Evolutionary conservation across 2,329 filamentous ascomycete species (phyloP), one percentile per base, ranked within the genome.

Genomic region (Talaromyces sp.): DNA sequence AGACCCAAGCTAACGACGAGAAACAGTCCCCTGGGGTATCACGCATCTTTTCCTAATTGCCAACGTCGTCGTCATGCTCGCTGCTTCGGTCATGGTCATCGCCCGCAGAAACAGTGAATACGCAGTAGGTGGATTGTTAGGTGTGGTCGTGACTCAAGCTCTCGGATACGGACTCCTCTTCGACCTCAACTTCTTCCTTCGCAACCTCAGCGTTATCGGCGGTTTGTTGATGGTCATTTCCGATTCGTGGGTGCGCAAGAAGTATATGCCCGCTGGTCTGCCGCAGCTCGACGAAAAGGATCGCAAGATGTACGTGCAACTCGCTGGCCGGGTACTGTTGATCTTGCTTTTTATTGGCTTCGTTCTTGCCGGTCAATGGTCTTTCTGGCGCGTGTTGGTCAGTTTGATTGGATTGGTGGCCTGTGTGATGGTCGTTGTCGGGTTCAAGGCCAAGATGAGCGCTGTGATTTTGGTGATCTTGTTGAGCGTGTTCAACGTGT

Each of bases 271-370:
- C 62, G 94, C 94, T 50, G 94, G 94, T 50, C 83, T 99, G 55
- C 94, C 94, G 51, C 85, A 90, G 75, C 84, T 99, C 55, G 94
- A 97, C 73, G 94, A 99, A 82, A 97, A 97, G 85, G 94, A 99
- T 76, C 89, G 92, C 78, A 99, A 97, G 84, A 97, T 97, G 93
- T 99, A 99, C 82, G 95, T 99, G 79, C 94, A 97, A 84, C 87
- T 99, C 62, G 94, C 94, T 65, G 94, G 94, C 36, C 88, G 94
- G 66, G 90, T 99, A 36, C 82, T 99, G 64, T 82, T 99, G 67
- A 97, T 99, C 78, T 97, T 99, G 84, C 83, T 99, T 66, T 99
- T 99, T 75, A 75, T 97, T 65, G 94, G 94, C 60, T 99, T 99
- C 70, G 89, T 99, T 68, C 96, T 97, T 78, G 89, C 90, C 58